These are phyloP conservation scores for Agaricus subrufescens DNA, from an alignment of 768 basidiomycete genomes.

Conservation along the genomic window DNA sequence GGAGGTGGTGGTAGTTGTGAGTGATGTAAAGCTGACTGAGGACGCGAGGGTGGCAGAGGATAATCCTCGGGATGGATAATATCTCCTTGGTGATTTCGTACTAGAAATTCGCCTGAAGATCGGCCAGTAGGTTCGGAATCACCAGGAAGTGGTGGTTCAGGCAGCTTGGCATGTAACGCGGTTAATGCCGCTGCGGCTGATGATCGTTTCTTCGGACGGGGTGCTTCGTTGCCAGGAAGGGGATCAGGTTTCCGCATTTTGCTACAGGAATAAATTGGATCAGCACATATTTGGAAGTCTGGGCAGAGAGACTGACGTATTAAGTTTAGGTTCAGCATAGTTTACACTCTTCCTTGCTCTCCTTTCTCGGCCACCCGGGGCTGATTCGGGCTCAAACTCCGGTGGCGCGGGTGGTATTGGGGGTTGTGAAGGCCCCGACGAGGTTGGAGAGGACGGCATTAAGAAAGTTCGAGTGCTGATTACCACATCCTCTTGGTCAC, in stretches of 20 bases:
- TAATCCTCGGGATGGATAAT: conserved; percentile 29
- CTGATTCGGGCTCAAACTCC: conserved; percentile 20
- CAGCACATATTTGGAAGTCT: conserved; percentile 8
- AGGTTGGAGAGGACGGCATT: conserved; percentile 9
- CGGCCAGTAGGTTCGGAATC: conserved; percentile 27
- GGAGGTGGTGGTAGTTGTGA: conserved; percentile 20
- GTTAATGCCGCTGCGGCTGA: conserved; percentile 35
- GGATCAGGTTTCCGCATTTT: conserved; percentile 89
- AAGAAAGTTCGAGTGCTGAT: conserved; percentile 10
- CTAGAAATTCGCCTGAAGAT: conserved; percentile 6
- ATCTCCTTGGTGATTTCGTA: conserved; percentile 12
- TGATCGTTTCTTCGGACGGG: conserved; percentile 38
- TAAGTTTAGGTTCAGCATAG: conserved; percentile 84
- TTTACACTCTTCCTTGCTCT: conserved; percentile 75
- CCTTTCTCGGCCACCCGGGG: conserved; percentile 46
- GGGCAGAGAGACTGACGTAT: conserved; percentile 54
- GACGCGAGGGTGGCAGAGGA: conserved; percentile 30
- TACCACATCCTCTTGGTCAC: conserved; percentile 8
- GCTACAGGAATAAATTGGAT: conserved; percentile 28
- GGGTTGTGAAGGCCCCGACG: conserved; percentile 32
- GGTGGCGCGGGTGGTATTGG: conserved; percentile 28
- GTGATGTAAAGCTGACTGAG: conserved; percentile 28
- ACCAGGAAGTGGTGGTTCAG: conserved; percentile 22
- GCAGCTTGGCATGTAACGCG: conserved; percentile 17
- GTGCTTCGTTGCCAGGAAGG: conserved; percentile 28